Evolutionary conservation across 257 asterid species (phyloP).

Genomic region (Ilex aquifolium): DNA sequence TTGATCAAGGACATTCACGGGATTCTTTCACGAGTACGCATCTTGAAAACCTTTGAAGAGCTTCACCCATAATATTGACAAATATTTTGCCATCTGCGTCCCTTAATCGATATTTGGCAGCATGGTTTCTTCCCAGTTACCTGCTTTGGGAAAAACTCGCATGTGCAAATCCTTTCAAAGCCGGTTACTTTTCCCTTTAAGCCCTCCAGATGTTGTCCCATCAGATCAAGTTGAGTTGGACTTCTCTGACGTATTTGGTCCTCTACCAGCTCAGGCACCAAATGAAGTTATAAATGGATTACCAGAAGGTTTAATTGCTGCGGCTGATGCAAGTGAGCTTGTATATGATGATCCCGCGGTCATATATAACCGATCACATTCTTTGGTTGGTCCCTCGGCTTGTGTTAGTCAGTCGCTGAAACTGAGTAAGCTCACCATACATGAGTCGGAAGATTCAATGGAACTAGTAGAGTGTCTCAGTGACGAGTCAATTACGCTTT

Average conservation of each 20-base stretch:
- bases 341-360: slow-evolving; percentile 58
- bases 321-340: slow-evolving; percentile 33
- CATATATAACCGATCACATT: slow-evolving; percentile 54
- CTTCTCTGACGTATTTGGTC: slow-evolving; percentile 67
- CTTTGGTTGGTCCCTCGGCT: slow-evolving; percentile 60
- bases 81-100: slow-evolving; percentile 24
- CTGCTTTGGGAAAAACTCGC: slow-evolving; percentile 20
- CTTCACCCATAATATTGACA: slow-evolving; percentile 16
- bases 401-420: slow-evolving; percentile 44
- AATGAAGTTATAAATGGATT: slow-evolving; percentile 25
- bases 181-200: slow-evolving; percentile 22
- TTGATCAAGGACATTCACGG: slow-evolving; percentile 5
- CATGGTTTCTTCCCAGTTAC: slow-evolving; percentile 57
- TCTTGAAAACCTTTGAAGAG: slow-evolving; percentile 21
- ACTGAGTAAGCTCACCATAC: slow-evolving; percentile 48
- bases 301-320: slow-evolving; percentile 18
- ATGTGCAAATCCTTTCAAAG: slow-evolving; percentile 13
- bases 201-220: slow-evolving; percentile 27
- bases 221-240: slow-evolving; percentile 49
- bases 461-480: slow-evolving; percentile 32
- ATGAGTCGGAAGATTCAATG: slow-evolving; percentile 39
- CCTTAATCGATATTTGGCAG: slow-evolving; percentile 12
- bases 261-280: slow-evolving; percentile 31
- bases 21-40: neutral
- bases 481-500: slow-evolving; percentile 15